Conservation (phyloP, 306 rosid species). For the Cucumis hystrix region DNA sequence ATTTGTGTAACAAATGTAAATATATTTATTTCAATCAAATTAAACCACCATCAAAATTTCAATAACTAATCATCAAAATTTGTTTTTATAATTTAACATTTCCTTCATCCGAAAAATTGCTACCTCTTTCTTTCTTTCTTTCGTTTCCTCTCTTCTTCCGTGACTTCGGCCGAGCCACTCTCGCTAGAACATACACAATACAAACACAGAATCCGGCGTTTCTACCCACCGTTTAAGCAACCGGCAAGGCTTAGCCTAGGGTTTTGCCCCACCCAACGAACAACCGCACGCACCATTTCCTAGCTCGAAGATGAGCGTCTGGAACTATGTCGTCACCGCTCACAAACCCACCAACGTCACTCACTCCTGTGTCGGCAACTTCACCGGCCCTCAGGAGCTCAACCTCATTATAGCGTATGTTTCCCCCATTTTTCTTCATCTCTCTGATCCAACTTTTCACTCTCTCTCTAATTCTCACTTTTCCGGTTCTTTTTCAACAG, state of each 20-base stretch:
- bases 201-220: too few relatives aligned
- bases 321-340: constrained; percentile 98
- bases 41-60: too few relatives aligned
- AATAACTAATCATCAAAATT: too few relatives aligned
- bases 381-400: constrained; percentile 89
- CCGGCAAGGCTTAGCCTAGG: not conserved
- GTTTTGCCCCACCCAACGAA: not conserved
- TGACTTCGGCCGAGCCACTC: not conserved
- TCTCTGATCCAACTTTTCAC: not conserved
- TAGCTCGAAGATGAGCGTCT: constrained; percentile 53
- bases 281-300: not conserved
- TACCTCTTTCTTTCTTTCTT: too few relatives aligned
- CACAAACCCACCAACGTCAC: constrained; percentile 95
- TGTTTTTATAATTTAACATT: too few relatives aligned
- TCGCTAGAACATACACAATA: not conserved
- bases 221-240: too few relatives aligned
- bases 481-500: not conserved
- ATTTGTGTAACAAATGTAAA: too few relatives aligned
- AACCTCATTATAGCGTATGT: constrained; percentile 83
- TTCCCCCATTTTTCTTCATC: not conserved
- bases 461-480: not conserved
- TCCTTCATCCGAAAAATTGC: too few relatives aligned
- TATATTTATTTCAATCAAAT: too few relatives aligned
- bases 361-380: constrained; percentile 96
- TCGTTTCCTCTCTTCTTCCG: not conserved